Evolutionary conservation across 768 basidiomycete genomes (phyloP), one percentile per base, ranked within the genome.

Genomic region (Trametopsis cervina): DNA sequence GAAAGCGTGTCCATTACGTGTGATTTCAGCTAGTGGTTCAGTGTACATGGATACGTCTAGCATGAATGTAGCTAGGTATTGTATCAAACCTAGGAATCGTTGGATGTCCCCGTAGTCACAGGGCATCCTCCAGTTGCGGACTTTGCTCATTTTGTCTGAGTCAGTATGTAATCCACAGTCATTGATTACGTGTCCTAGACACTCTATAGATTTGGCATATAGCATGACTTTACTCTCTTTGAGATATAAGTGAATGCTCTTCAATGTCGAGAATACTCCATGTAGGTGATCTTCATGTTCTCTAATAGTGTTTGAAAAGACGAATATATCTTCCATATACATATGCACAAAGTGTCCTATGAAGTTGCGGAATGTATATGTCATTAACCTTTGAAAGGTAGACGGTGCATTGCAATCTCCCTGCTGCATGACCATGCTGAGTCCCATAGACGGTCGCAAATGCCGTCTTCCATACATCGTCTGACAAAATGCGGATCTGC

Each of bases 311-410:
- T 67, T 49, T 0, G 65, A 68, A 49, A 52, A 74, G 0, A 74
- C 57, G 38, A 74, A 68, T 4, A 75, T 64, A 52, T 76, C 69
- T 47, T 76, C 72, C 0, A 76, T 53, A 47, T 74, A 76, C 1
- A 69, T 62, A 39, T 75, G 66, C 6, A 75, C 25, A 46, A 69
- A 73, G 7, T 37, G 20, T 0, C 71, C 69, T 2, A 76, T 66
- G 15, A 55, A 42, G 0, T 70, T 62, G 1, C 60, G 49, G 40
- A 77, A 72, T 17, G 75, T 62, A 2, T 49, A 23, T 0, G 62
- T 73, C 67, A 76, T 74, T 0, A 77, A 51, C 0, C 63, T 33
- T 45, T 78, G 75, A 45, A 73, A 78, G 0, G 73, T 78, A 0
- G 70, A 59, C 0, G 69, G 72, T 0, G 68, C 67, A 51, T 77